phyloP scores from a whole-genome alignment of 192 early-diverging fungal species.

The Podila verticillata region DNA sequence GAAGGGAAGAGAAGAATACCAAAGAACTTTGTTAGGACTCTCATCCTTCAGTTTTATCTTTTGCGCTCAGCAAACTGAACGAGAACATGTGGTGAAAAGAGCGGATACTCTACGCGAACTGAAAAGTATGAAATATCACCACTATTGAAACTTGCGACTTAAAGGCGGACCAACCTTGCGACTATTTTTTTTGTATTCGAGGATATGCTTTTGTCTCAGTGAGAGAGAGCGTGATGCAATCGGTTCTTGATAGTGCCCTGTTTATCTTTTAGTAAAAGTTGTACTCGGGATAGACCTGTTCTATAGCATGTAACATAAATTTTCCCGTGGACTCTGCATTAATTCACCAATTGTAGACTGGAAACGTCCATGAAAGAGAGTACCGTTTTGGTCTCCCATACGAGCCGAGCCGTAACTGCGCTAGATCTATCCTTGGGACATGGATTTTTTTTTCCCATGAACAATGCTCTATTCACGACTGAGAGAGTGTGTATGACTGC shows the following conservation, averaged over 20 bases:
- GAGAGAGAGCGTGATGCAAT: background rate
- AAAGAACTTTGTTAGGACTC: too few relatives aligned
- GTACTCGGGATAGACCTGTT: background rate
- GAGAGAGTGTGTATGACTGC: background rate
- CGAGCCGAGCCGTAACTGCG: too few relatives aligned
- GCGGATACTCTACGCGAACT: background rate
- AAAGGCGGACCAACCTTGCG: background rate
- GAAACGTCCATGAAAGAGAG: too few relatives aligned
- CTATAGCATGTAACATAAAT: background rate
- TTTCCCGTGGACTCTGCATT: background rate
- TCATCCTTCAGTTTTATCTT: too few relatives aligned
- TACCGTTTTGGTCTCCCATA: too few relatives aligned
- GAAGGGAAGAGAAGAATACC: too few relatives aligned
- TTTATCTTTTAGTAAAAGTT: too few relatives aligned
- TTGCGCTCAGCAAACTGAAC: too few relatives aligned
- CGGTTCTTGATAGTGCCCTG: background rate
- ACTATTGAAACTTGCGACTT: constrained; percentile 3
- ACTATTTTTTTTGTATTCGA: background rate
- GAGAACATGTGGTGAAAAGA: background rate
- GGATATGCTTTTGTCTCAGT: too few relatives aligned
- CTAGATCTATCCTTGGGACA: background rate
- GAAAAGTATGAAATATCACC: constrained; percentile 2
- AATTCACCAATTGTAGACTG: background rate
- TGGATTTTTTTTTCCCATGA: background rate
- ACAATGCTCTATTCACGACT: constrained; percentile 1